Conservation (phyloP, 1,139 yeast species). For the Eremothecium cymbalariae region DNA sequence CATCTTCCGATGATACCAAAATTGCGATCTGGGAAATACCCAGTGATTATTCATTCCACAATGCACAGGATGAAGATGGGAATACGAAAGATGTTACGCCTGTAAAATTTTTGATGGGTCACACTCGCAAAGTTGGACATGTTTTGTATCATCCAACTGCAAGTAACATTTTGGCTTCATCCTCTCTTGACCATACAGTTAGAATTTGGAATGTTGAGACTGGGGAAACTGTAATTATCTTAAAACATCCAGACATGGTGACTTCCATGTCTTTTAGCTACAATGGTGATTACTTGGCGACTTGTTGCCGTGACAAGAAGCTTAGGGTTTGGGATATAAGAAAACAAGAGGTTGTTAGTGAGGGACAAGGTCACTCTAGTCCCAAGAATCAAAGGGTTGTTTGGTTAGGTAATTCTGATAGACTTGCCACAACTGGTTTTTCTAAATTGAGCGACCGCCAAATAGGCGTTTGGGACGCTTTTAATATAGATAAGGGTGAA, state of each 20-base stretch:
- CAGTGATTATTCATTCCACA: constrained; percentile 60
- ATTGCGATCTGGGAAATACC: constrained; percentile 86
- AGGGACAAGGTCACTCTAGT: constrained; percentile 87
- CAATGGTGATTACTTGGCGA: constrained; percentile 78
- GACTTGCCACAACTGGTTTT: constrained; percentile 92
- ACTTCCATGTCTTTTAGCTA: constrained; percentile 86
- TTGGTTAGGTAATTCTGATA: constrained; percentile 83
- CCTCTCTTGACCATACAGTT: constrained; percentile 83
- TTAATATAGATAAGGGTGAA: constrained; percentile 67
- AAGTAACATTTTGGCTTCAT: constrained; percentile 73
- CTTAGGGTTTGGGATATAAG: constrained; percentile 89
- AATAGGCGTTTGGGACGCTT: constrained; percentile 85
- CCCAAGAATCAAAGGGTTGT: constrained; percentile 82
- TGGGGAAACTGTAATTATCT: constrained; percentile 61
- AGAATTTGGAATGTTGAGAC: constrained; percentile 83
- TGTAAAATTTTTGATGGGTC: constrained; percentile 65
- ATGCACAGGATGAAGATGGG: constrained; percentile 51
- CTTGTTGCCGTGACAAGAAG: constrained; percentile 87
- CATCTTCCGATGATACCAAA: constrained; percentile 89
- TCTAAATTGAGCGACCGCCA: constrained; percentile 91
- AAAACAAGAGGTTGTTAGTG: constrained; percentile 61
- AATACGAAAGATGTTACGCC: constrained; percentile 67
- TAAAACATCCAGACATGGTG: constrained; percentile 81
- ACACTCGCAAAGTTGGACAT: constrained; percentile 90
- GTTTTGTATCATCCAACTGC: constrained; percentile 86